Evolutionary conservation across 2,329 filamentous ascomycete species (phyloP), one percentile per base, ranked within the genome.

Genomic region (Diaporthe capsici): DNA sequence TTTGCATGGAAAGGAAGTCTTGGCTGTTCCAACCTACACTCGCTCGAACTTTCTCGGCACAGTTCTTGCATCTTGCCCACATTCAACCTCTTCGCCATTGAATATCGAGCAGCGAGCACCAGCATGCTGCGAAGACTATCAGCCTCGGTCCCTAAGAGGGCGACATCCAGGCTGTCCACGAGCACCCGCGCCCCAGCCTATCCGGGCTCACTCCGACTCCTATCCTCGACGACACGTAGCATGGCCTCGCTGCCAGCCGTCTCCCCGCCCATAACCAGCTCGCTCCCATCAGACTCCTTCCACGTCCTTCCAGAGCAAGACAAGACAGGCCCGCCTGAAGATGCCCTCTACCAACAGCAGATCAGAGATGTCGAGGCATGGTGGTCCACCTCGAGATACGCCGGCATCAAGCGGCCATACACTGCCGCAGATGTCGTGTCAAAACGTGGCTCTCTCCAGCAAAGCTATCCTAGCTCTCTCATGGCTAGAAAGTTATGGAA

Each of bases 401-500:
- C 93, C 78, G 96, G 94, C 76, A 98, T 98, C 87, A 97, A 94
- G 87, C 90, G 97, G 61, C 95, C 96, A 15, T 99, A 98, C 84
- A 94, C 93, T 25, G 94, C 95, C 1, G 94, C 93, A 80, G 96
- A 98, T 86, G 94, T 99, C 8, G 96, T 98, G 77, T 95, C 94
- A 84, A 98, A 98, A 88, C 90, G 97, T 77, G 97, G 97, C 13
- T 93, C 95, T 9, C 90, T 98, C 79, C 92, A 95, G 81, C 94
- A 98, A 82, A 91, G 90, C 70, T 98, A 98, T 80, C 94, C 97
- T 1, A 98, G 95, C 86, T 98, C 95, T 20, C 86, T 98, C 77
- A 98, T 98, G 94, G 97, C 96, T 0, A 90, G 95, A 82, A 98
- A 99, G 86, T 90, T 99, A 7, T 99, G 98, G 86, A 93, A 97